Evolutionary conservation across 441 rosid species (phyloP), one percentile per base, ranked within the genome.

Genomic region (Gossypium aridum): DNA sequence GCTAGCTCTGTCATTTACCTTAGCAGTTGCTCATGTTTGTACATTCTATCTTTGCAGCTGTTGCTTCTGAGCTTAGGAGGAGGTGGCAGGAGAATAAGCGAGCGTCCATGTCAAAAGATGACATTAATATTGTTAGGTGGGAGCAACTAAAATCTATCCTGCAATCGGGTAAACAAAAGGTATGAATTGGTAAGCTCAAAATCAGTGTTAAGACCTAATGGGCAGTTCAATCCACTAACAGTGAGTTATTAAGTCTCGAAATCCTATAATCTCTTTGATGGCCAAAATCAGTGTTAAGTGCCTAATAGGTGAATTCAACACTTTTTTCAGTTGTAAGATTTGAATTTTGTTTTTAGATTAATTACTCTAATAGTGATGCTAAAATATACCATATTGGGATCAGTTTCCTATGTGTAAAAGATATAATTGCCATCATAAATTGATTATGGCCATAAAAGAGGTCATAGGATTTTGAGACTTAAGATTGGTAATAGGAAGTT

Each of bases 81-180:
- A 92, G 79, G 83, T 96, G 98, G 97, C 96, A 89, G 75, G 89
- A 76, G 71, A 80, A 80, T n/a, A 87, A 77, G 54, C 86, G 83
- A 80, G 70, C 89, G 60, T 84, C 90, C 78, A 69, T 76, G 75
- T 84, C 88, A 77, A 93, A 90, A 75, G 91, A 88, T 53, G 94
- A 90, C 84, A 84, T 83, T 65, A 90, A 94, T 81, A 59, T 64
- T 80, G 77, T 78, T 71, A 86, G 97, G 72, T 92, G 98, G 98
- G 91, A 89, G 81, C 96, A 92, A 80, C 90, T 96, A 25, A 96
- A 92, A 75, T 79, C 77, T 60, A 66, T 81, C 12, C 85, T 93
- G 69, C 91, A 87, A 70, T 92, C 97, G 1, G 90, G 91, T 79
- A 92, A 83, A 73, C 82, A 85, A 16, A 93, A 96, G 96, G 98